Conservation (phyloP, 1,284 basidiomycete species). For the Schizopora paradoxa region DNA sequence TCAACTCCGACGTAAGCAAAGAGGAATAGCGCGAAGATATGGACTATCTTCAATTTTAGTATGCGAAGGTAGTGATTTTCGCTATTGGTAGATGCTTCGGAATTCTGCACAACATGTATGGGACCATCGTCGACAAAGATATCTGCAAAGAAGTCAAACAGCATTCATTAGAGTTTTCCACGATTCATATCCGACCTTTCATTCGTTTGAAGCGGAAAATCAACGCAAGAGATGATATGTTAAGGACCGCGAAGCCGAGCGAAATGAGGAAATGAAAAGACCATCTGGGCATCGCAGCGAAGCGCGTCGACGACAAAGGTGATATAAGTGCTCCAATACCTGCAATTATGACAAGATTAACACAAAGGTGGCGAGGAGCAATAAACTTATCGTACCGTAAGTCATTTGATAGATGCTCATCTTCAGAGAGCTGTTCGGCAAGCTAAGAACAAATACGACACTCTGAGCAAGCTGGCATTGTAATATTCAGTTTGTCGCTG, state of each 20-base stretch:
- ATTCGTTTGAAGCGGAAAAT: constrained; percentile 50
- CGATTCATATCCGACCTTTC: constrained; percentile 40
- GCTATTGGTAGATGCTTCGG: constrained; percentile 30
- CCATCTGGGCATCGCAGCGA: constrained; percentile 45
- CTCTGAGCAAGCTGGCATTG: constrained; percentile 44
- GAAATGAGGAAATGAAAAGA: constrained; percentile 62
- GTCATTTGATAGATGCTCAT: constrained; percentile 62
- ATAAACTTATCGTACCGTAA: constrained; percentile 34
- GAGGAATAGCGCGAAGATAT: constrained; percentile 54
- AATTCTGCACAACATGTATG: constrained; percentile 36
- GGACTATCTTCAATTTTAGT: constrained; percentile 46
- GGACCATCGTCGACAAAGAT: background rate
- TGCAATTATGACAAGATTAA: constrained; percentile 20
- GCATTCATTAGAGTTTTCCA: background rate
- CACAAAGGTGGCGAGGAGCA: constrained; percentile 1
- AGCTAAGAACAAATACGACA: constrained; percentile 47
- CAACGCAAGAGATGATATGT: constrained; percentile 36
- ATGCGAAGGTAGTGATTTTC: constrained; percentile 52
- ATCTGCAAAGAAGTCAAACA: background rate
- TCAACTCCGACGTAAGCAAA: constrained; percentile 67
- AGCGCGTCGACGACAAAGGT: constrained; percentile 66
- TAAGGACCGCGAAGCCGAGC: constrained; percentile 47
- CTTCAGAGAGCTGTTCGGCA: constrained; percentile 43
- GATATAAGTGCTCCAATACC: constrained; percentile 62
- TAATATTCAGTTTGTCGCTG: background rate